These are phyloP conservation scores for Aureobasidium sp. DNA, from an alignment of 2,329 filamentous ascomycete species.

Conservation along the genomic window DNA sequence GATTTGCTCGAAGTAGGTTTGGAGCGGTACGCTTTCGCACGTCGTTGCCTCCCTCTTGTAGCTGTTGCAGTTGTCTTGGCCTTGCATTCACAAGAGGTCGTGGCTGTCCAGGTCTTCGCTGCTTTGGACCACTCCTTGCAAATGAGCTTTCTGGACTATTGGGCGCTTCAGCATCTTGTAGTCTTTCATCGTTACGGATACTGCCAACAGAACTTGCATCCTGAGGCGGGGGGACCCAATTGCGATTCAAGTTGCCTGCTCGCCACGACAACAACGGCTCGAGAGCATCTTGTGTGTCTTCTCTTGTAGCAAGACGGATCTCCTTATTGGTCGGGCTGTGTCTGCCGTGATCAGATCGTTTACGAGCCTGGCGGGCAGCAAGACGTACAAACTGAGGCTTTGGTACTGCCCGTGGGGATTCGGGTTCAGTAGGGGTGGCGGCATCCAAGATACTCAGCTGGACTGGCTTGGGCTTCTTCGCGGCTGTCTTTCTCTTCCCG, in stretches of 20 bases:
- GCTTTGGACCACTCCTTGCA: background rate
- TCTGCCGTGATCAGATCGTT: conserved; percentile 40
- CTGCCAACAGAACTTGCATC: background rate
- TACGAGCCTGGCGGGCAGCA: conserved; percentile 45
- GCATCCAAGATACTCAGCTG: conserved; percentile 46
- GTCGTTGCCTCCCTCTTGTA: background rate
- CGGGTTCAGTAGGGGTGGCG: conserved; percentile 26
- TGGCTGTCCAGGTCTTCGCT: background rate
- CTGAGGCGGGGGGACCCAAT: background rate
- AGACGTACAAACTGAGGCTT: conserved; percentile 49
- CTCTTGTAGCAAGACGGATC: conserved; percentile 42
- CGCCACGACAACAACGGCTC: conserved; percentile 44
- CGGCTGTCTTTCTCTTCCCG: background rate
- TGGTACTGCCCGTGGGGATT: conserved; percentile 22
- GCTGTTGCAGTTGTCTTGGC: background rate
- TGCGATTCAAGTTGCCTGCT: conserved; percentile 32
- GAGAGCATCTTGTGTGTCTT: conserved; percentile 49
- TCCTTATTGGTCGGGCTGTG: conserved; percentile 45
- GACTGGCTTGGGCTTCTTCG: conserved; percentile 12
- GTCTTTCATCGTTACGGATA: background rate
- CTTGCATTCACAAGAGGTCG: background rate
- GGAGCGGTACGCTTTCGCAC: background rate
- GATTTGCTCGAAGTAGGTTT: background rate
- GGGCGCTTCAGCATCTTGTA: background rate
- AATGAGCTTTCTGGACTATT: background rate